Percentiles rank a stretch among this genome's conserved stretches.
Conservation (phyloP, 768 basidiomycete species). For the Boletus sensibilis region DNA sequence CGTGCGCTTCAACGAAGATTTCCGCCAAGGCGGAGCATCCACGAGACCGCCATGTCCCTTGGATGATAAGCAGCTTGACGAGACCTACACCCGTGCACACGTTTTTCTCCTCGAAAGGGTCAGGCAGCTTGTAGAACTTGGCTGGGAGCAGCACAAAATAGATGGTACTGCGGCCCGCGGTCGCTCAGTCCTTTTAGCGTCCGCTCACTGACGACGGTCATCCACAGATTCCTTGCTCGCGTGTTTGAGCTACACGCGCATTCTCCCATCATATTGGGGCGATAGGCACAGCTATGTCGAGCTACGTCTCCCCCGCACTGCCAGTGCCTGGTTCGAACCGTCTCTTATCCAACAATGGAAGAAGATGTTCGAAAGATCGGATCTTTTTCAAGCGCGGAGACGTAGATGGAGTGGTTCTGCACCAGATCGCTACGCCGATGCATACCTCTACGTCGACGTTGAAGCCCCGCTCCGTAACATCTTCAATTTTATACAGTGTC, state of each 20-base stretch:
- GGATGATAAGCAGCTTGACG: not conserved
- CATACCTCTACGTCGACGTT: conserved; percentile 8
- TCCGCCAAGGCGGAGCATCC: not conserved
- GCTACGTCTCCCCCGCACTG: not conserved
- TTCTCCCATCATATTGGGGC: not conserved
- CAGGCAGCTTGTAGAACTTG: not conserved
- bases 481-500: conserved; percentile 8
- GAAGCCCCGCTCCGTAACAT: conserved; percentile 2
- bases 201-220: not conserved
- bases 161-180: not conserved
- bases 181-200: not conserved
- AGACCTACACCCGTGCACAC: not conserved
- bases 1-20: not conserved
- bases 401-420: not conserved
- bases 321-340: conserved; percentile 3
- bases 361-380: not conserved
- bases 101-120: not conserved
- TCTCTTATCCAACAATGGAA: not conserved
- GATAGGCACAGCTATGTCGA: not conserved
- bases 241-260: not conserved
- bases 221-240: not conserved
- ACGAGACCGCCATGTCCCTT: not conserved
- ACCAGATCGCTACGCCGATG: conserved; percentile 1
- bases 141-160: not conserved
- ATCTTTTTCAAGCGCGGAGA: not conserved